These are phyloP conservation scores for Astrephomene gubernaculifera DNA, from an alignment of 139 green algal species.

Conservation along the genomic window DNA sequence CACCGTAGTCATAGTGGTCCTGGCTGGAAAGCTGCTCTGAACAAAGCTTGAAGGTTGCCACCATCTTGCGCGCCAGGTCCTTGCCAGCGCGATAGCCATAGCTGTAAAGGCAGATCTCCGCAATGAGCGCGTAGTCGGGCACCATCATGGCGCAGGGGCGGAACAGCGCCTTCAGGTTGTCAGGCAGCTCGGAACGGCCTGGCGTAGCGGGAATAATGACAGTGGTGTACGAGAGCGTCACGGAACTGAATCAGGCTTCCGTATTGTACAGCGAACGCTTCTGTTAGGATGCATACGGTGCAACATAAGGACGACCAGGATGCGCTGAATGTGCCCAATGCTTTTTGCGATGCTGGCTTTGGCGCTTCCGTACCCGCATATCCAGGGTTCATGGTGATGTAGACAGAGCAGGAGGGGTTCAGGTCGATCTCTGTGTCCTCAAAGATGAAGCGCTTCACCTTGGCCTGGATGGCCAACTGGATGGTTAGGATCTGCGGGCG, in stretches of 20 bases:
- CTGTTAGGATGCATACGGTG: no score
- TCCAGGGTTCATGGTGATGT: slow-evolving; percentile 88
- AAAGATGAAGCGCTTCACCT: slow-evolving; percentile 86
- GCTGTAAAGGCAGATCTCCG: slow-evolving; percentile 78
- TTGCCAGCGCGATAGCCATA: slow-evolving; percentile 69
- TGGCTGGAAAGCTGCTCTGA: slow-evolving; percentile 85
- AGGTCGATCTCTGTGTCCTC: slow-evolving; percentile 86
- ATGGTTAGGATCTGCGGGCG: slow-evolving; percentile 72
- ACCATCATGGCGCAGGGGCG: slow-evolving; percentile 87
- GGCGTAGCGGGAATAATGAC: no score
- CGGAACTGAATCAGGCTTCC: no score
- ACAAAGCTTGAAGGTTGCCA: slow-evolving; percentile 90
- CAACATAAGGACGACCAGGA: no score
- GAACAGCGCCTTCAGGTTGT: slow-evolving; percentile 75
- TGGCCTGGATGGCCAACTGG: slow-evolving; percentile 79
- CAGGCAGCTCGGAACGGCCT: slow-evolving; percentile 78
- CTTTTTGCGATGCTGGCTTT: no score
- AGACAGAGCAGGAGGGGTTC: slow-evolving; percentile 76
- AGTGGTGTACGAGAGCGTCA: no score
- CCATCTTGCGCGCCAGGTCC: slow-evolving; percentile 83
- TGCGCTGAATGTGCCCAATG: no score
- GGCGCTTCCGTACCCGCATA: slow-evolving; percentile 66
- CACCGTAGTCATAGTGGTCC: slow-evolving; percentile 88
- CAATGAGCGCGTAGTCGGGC: slow-evolving; percentile 84
- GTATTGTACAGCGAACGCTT: no score